Percentiles rank a stretch among this genome's conserved stretches.
phyloP scores from a whole-genome alignment of 1,284 basidiomycete species.

The Trametes versicolor region DNA sequence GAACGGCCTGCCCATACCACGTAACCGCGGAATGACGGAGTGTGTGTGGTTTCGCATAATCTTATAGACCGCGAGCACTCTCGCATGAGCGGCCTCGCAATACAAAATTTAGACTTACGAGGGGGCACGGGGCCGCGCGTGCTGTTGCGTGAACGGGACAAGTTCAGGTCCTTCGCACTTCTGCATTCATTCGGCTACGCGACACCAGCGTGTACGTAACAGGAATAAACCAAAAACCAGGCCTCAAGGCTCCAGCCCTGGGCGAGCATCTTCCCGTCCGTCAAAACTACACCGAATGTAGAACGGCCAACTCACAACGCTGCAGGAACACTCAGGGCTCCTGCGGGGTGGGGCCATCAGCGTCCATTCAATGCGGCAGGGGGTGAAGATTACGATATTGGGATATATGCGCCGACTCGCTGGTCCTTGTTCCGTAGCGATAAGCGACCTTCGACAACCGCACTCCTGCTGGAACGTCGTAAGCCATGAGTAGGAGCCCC shows the following conservation, averaged over 20 bases:
- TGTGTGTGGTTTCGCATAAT: not conserved
- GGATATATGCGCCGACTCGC: too few species aligned
- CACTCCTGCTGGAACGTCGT: too few species aligned
- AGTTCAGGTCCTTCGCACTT: conserved; percentile 4
- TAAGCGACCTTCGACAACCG: too few species aligned
- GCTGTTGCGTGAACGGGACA: not conserved
- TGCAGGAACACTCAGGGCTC: not conserved
- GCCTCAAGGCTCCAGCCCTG: not conserved
- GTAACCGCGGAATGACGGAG: not conserved
- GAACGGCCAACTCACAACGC: not conserved
- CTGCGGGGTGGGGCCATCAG: not conserved
- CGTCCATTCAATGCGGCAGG: too few species aligned
- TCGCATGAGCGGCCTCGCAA: not conserved
- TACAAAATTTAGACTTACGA: conserved; percentile 5
- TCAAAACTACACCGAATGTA: not conserved
- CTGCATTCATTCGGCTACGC: conserved; percentile 20
- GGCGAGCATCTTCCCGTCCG: not conserved
- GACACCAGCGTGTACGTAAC: conserved; percentile 29
- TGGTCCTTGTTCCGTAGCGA: not conserved
- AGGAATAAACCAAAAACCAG: not conserved
- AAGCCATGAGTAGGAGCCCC: too few species aligned
- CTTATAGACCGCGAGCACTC: not conserved
- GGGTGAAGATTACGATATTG: too few species aligned
- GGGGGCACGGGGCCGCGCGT: conserved; percentile 15
- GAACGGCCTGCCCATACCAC: not conserved